A percentile compares a stretch with the other conserved stretches of the same genome.
Evolutionary conservation across 1,139 yeast species (phyloP).

Genomic region (Sugiyamaella pinicola): DNA sequence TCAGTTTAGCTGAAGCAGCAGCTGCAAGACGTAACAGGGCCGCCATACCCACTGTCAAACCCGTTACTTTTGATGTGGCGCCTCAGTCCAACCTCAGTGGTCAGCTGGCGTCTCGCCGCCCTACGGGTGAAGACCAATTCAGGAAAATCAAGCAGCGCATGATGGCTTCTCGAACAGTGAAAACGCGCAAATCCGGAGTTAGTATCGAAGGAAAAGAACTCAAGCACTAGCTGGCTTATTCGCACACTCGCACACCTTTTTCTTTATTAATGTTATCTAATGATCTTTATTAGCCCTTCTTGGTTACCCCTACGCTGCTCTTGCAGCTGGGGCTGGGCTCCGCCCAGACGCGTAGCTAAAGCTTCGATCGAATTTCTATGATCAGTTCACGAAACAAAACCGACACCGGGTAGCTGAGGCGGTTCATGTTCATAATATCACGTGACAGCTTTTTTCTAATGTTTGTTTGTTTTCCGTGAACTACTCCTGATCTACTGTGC

Average conservation of each 20-base stretch:
- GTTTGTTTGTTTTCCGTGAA: background rate
- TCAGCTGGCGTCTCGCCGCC: conserved; percentile 45
- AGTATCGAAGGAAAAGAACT: conserved; percentile 65
- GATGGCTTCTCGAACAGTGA: conserved; percentile 52
- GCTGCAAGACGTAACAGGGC: conserved; percentile 90
- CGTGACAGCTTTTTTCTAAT: background rate
- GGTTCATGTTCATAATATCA: background rate
- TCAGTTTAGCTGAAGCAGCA: conserved; percentile 78
- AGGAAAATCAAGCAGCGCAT: conserved; percentile 65
- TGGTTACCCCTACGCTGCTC: background rate
- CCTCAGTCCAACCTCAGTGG: conserved; percentile 63
- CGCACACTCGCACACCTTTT: background rate
- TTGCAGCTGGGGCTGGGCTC: background rate
- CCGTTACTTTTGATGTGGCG: conserved; percentile 87
- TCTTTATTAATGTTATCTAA: conserved; percentile 1
- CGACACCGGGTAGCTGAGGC: too few relatives aligned
- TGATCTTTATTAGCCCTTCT: background rate
- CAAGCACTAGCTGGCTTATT: background rate
- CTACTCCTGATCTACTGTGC: background rate
- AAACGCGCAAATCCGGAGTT: conserved; percentile 64
- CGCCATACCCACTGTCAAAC: conserved; percentile 87
- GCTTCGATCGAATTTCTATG: background rate
- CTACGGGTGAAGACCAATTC: conserved; percentile 66
- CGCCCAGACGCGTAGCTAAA: background rate
- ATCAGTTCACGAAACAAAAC: too few relatives aligned